These are phyloP conservation scores for Apophysomyces trapeziformis DNA, from an alignment of 371 early-diverging fungal species.

Conservation along the genomic window DNA sequence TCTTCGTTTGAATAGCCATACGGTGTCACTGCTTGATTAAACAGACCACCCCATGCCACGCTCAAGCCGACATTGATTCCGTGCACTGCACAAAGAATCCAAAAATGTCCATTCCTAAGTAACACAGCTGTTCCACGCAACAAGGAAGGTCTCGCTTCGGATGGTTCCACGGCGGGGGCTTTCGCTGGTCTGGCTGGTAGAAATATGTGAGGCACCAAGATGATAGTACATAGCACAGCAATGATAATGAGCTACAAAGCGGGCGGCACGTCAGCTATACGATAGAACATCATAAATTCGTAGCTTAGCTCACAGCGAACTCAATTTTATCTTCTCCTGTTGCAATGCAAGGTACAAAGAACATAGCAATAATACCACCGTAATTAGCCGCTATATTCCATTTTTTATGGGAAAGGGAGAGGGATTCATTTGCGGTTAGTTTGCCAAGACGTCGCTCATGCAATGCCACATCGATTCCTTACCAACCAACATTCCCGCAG, in stretches of 20 bases:
- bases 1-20: conserved; percentile 67
- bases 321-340: conserved; percentile 33
- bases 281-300: no score
- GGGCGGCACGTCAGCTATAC: background rate
- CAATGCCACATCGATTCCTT: conserved; percentile 1
- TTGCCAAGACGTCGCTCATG: no score
- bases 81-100: conserved; percentile 58
- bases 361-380: conserved; percentile 42
- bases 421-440: background rate
- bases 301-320: conserved; percentile 19
- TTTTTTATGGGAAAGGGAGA: no score
- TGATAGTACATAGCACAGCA: conserved; percentile 47
- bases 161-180: conserved; percentile 28
- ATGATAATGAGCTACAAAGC: conserved; percentile 50
- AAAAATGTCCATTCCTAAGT: conserved; percentile 56
- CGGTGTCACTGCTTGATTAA: conserved; percentile 64
- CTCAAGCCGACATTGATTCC: conserved; percentile 67
- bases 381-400: conserved; percentile 32
- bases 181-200: conserved; percentile 53
- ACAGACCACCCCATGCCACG: conserved; percentile 64
- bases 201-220: conserved; percentile 52
- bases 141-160: conserved; percentile 30
- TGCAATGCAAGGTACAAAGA: conserved; percentile 33
- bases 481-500: conserved; percentile 43
- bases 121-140: conserved; percentile 50